Evolutionary conservation across 352 stramenopile genomes (phyloP).

Genomic region (Blastocystis sp.): DNA sequence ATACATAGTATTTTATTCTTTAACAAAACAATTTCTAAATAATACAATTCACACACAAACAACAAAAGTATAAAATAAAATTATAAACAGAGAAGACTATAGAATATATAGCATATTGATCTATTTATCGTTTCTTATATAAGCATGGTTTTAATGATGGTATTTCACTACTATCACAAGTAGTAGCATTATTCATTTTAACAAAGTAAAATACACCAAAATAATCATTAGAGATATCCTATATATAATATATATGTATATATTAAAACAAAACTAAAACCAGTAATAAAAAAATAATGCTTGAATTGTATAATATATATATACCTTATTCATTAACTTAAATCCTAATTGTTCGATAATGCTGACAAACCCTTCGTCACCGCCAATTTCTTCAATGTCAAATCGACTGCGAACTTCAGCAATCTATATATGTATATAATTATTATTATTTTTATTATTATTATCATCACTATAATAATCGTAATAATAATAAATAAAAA

Average conservation of each 20-base stretch:
- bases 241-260: background rate
- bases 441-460: no score
- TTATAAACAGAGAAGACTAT: no score
- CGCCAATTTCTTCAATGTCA: slow-evolving; percentile 8
- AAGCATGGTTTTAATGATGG: slow-evolving; percentile 12
- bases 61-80: no score
- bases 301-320: no score
- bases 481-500: no score
- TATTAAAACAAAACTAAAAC: no score
- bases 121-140: slow-evolving; percentile 15
- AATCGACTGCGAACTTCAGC: slow-evolving; percentile 22
- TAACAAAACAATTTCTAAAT: no score
- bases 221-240: slow-evolving; percentile 6
- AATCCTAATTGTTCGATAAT: slow-evolving; percentile 28
- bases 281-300: no score
- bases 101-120: no score
- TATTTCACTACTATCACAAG: background rate
- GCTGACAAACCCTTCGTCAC: slow-evolving; percentile 11
- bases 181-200: background rate
- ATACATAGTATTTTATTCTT: no score
- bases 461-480: no score
- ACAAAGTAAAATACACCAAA: slow-evolving; percentile 25
- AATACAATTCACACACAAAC: no score
- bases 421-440: slow-evolving; percentile 3
- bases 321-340: background rate